Evolutionary conservation across 106 monocot genomes (phyloP), one percentile per base, ranked within the genome.

Genomic region (Allium sativum): DNA sequence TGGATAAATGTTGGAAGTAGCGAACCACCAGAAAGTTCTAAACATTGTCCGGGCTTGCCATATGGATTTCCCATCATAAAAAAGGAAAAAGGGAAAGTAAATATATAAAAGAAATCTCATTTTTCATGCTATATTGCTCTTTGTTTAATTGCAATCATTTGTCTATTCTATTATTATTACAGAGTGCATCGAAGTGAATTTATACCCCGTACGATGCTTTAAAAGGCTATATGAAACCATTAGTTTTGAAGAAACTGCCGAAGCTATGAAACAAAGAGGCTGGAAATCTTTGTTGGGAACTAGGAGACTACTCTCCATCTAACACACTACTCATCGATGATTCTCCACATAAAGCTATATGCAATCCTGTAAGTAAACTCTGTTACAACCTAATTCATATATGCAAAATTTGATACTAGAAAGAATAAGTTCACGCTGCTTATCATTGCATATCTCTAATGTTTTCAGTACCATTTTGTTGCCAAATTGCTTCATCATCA

Each of bases 311-410:
- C 53, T 73, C 73, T 14, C 62, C 72, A 46, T 73, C 79, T 55
- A 84, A 79, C 53, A 79, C 84, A 13, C 62, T 84, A 40, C 62
- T 84, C 21, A 45, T 84, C 17, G 79, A 84, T 55, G 84, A 84
- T 64, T 84, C 84, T 62, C 79, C 84, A 14, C 79, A 79, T 69
- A 84, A 84, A 58, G 79, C 84, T 53, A 57, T 84, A n/a, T 73
- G 76, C 76, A 84, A n/a, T n/a, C n/a, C n/a, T n/a, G n/a, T n/a
- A n/a, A n/a, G n/a, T n/a, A n/a, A n/a, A n/a, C n/a, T n/a, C n/a
- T n/a, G n/a, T n/a, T n/a, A n/a, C n/a, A n/a, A n/a, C n/a, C n/a
- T n/a, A n/a, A n/a, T n/a, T n/a, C n/a, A n/a, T n/a, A n/a, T n/a
- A n/a, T n/a, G n/a, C n/a, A n/a, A n/a, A n/a, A n/a, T 46, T 58